phyloP scores from a whole-genome alignment of 495 filamentous ascomycete genomes.

The Bathelium albidoporum region DNA sequence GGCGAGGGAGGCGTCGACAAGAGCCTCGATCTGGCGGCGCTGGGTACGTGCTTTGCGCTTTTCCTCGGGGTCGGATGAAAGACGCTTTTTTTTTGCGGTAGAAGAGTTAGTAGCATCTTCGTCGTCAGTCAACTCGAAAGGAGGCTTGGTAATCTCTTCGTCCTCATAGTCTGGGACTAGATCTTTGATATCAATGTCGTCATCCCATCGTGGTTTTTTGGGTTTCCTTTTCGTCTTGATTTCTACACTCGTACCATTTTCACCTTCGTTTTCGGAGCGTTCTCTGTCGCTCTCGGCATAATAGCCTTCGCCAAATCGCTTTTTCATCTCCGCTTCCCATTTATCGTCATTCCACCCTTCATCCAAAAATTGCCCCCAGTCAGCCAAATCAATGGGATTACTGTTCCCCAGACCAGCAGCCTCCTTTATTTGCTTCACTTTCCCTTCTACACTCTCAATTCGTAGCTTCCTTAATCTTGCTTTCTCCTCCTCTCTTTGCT shows the following conservation, averaged over 20 bases:
- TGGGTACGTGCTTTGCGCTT: constrained; percentile 69
- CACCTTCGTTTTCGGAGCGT: constrained; percentile 34
- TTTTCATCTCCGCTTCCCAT: constrained; percentile 83
- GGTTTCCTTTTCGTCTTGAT: constrained; percentile 52
- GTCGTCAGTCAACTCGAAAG: constrained; percentile 41
- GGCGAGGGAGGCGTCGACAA: constrained; percentile 76
- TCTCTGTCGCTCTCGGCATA: constrained; percentile 54
- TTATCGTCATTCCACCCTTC: constrained; percentile 73
- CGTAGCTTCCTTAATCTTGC: constrained; percentile 75
- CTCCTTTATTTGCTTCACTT: constrained; percentile 71
- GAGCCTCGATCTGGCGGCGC: constrained; percentile 68
- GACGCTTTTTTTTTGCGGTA: constrained; percentile 48
- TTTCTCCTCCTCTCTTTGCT: constrained; percentile 65
- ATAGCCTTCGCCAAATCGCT: constrained; percentile 77
- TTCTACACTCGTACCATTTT: constrained; percentile 38
- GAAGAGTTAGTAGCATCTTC: too few species aligned
- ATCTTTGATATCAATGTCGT: constrained; percentile 94
- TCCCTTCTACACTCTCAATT: constrained; percentile 76
- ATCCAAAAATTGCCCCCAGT: constrained; percentile 74
- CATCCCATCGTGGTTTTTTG: constrained; percentile 92
- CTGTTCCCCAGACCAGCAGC: constrained; percentile 64
- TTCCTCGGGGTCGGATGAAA: constrained; percentile 50
- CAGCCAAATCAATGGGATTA: constrained; percentile 56
- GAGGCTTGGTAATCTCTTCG: constrained; percentile 38
- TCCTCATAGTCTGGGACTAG: constrained; percentile 75